phyloP scores from a whole-genome alignment of 176 grass and related monocot genomes.

The Avena insularis region DNA sequence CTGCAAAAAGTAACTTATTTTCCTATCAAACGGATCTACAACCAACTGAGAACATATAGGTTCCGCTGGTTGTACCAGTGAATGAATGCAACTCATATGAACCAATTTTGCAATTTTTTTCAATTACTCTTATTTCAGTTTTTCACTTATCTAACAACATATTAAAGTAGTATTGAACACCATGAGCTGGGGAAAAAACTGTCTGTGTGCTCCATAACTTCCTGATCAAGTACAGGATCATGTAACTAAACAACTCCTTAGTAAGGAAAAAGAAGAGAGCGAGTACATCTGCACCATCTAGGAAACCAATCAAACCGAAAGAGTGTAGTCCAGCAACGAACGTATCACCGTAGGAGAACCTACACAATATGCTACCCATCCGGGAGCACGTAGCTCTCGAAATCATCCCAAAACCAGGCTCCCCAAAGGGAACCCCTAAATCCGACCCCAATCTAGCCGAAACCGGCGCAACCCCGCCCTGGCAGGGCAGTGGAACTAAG shows the following conservation, averaged over 20 bases:
- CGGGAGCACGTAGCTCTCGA: neutral
- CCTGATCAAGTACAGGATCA: neutral
- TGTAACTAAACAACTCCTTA: neutral
- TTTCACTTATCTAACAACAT: neutral
- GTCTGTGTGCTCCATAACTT: neutral
- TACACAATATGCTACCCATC: neutral
- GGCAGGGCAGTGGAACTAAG: neutral
- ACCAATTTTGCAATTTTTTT: neutral
- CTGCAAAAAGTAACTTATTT: neutral
- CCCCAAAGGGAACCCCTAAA: neutral
- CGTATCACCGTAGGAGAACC: neutral
- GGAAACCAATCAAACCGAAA: neutral
- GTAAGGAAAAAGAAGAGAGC: neutral
- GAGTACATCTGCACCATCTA: neutral
- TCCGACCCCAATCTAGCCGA: neutral
- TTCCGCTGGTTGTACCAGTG: neutral
- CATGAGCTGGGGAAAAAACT: neutral
- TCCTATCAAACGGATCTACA: conserved; percentile 2
- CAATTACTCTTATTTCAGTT: neutral
- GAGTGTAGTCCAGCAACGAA: neutral
- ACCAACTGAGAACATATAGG: neutral
- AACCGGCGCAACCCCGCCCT: neutral
- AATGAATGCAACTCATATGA: neutral
- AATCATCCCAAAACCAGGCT: neutral
- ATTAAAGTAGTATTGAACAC: neutral